Base-by-base conservation (phyloP, 441 rosid genomes). In the Eruca vesicaria region DNA sequence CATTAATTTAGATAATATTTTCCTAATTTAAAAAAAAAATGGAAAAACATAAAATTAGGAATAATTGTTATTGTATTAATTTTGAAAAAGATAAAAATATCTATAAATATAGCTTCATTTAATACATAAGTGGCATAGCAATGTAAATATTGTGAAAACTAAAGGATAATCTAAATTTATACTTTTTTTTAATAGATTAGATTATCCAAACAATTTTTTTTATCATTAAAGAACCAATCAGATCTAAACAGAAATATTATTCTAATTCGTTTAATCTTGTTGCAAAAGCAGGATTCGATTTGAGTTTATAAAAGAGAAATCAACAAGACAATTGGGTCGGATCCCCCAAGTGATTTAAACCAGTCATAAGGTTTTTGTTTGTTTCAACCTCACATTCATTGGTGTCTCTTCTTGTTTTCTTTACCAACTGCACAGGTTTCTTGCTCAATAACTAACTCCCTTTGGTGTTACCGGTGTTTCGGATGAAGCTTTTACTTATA, bases 391-490 rank as follows among this genome's bases (percentile, higher is more conserved):
- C 63, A 28, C 36, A 29, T 14, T 58, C 57, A 23, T 38, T 58
- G 3, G 20, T 45, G 3, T 35, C 28, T 20, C 9, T 21, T 33
- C 6, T 16, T 58, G 48, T 61, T 14, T 32, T 50, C 32, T 19
- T 71, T 61, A 32, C 35, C 35, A 9, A 56, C 21, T 35, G 20
- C 71, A 56, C 58, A 55, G 38, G 65, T 18, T 65, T 73, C 77
- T 29, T 56, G 65, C 19, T 65, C 16, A 1, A 29, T 19, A 56
- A 38, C 71, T 53, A 73, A 48, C 20, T 16, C 55, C 70, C 57
- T 55, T 7, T 11, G 41, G 41, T 72, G 63, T 38, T 16, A 16
- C 63, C 63, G 20, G 20, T 55, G 32, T 63, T 28, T 64, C 16
- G 20, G 9, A 45, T 45, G 66, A 41, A 36, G 29, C 57, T 19